A percentile compares a stretch with the other conserved stretches of the same genome.
Evolutionary conservation across 2,329 filamentous ascomycete species (phyloP).

Genomic region (Beauveria brongniartii): DNA sequence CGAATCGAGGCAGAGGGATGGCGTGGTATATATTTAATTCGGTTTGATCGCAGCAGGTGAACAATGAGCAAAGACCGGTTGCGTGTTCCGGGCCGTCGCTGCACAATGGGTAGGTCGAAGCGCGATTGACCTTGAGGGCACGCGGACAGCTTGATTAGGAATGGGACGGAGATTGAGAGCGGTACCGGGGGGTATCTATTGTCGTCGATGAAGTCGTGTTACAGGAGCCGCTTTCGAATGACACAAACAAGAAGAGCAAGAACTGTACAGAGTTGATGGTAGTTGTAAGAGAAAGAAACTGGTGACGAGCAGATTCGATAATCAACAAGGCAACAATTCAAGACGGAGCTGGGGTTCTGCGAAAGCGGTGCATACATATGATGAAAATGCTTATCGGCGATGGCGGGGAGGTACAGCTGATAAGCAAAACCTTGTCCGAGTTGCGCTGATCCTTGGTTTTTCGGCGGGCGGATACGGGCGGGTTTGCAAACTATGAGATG

Average conservation of each 20-base stretch:
- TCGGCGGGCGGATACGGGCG: neutral
- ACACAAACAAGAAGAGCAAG: neutral
- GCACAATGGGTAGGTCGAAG: neutral
- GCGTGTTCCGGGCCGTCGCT: constrained; percentile 2
- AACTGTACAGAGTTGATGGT: neutral
- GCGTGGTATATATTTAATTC: neutral
- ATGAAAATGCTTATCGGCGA: constrained; percentile 4
- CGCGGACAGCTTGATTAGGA: constrained; percentile 2
- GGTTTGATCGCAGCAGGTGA: neutral
- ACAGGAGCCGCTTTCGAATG: neutral
- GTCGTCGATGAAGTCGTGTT: neutral
- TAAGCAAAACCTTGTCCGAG: constrained; percentile 6
- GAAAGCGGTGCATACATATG: neutral
- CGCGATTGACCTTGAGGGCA: constrained; percentile 4
- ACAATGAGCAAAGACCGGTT: neutral
- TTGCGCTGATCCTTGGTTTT: neutral
- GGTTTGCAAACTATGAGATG: neutral
- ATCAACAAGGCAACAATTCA: neutral
- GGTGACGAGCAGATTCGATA: neutral
- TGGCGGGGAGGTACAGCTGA: constrained; percentile 9
- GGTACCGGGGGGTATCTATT: neutral
- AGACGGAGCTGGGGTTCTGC: neutral
- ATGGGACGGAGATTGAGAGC: neutral
- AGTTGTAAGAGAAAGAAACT: neutral
- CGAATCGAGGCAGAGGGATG: neutral